Evolutionary conservation across 441 rosid genomes (phyloP).

Genomic region (Biscutella laevigata): DNA sequence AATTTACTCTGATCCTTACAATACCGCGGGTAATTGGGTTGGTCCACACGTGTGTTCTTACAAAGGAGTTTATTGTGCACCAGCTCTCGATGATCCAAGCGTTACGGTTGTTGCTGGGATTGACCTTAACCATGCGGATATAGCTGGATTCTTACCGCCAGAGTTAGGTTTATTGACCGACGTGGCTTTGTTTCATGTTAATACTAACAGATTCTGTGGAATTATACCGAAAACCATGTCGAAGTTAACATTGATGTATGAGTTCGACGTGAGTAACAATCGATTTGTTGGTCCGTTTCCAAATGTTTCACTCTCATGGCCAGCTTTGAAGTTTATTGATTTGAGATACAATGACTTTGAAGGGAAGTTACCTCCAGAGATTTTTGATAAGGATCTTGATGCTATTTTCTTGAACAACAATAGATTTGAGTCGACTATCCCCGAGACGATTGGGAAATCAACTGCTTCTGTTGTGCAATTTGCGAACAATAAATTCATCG

Average conservation of each 20-base stretch:
- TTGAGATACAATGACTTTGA: slow-evolving; percentile 67
- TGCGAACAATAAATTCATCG: slow-evolving; percentile 55
- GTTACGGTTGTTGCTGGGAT: slow-evolving; percentile 52
- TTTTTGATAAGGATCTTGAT: slow-evolving; percentile 51
- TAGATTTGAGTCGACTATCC: slow-evolving; percentile 53
- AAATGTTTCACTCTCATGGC: slow-evolving; percentile 36
- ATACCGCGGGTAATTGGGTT: slow-evolving; percentile 52
- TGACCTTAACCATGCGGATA: slow-evolving; percentile 77
- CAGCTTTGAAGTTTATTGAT: slow-evolving; percentile 44
- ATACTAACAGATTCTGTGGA: slow-evolving; percentile 74
- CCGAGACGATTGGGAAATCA: slow-evolving; percentile 59
- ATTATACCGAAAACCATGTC: slow-evolving; percentile 46
- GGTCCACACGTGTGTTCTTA: slow-evolving; percentile 65
- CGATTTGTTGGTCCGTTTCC: slow-evolving; percentile 71
- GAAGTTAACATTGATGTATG: slow-evolving; percentile 45
- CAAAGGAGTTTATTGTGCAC: slow-evolving; percentile 65
- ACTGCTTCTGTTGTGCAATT: slow-evolving; percentile 48
- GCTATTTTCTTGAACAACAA: slow-evolving; percentile 73
- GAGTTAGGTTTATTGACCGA: slow-evolving; percentile 65
- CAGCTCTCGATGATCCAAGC: slow-evolving; percentile 44
- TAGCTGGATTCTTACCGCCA: slow-evolving; percentile 61
- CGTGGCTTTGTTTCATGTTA: slow-evolving; percentile 52
- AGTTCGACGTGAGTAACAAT: slow-evolving; percentile 74
- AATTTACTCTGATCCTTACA: slow-evolving; percentile 59
- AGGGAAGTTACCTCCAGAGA: slow-evolving; percentile 45